These are phyloP conservation scores for Cladosporium cucumerinum DNA, from an alignment of 2,329 filamentous ascomycete species.

Conservation along the genomic window DNA sequence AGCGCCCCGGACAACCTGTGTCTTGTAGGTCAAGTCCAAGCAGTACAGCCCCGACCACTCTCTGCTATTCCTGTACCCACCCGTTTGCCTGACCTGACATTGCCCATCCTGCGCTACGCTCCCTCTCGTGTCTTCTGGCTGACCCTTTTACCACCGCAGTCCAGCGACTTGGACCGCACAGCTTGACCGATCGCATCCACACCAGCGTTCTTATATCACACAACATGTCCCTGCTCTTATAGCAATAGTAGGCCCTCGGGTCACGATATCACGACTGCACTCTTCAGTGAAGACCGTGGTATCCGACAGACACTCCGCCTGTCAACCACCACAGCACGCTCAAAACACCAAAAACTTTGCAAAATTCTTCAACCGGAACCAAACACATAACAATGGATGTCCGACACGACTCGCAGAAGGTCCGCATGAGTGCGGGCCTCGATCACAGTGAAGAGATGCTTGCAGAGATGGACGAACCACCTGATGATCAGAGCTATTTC, in stretches of 20 bases:
- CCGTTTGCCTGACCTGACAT: neutral
- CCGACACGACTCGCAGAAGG: conserved; percentile 19
- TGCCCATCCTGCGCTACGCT: neutral
- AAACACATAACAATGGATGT: conserved; percentile 20
- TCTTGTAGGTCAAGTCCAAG: conserved; percentile 16
- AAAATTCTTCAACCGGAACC: neutral
- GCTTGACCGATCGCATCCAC: conserved; percentile 2
- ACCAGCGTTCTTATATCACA: conserved; percentile 1
- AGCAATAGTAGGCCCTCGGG: conserved; percentile 20
- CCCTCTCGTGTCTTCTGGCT: neutral
- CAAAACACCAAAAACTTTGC: conserved; percentile 3
- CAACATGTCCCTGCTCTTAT: conserved; percentile 18
- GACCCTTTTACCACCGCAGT: neutral
- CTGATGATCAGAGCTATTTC: conserved; percentile 54
- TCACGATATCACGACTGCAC: conserved; percentile 16
- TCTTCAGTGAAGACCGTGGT: conserved; percentile 6
- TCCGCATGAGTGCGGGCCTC: conserved; percentile 23
- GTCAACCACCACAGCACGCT: neutral
- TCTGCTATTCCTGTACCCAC: conserved; percentile 1
- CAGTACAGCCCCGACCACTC: conserved; percentile 1
- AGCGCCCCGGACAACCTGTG: conserved; percentile 10
- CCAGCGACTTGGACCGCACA: neutral
- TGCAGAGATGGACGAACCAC: conserved; percentile 83
- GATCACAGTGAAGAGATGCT: conserved; percentile 56
- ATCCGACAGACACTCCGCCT: neutral